Base-by-base conservation (phyloP, 257 asterid genomes). In the Solanum chilense region DNA sequence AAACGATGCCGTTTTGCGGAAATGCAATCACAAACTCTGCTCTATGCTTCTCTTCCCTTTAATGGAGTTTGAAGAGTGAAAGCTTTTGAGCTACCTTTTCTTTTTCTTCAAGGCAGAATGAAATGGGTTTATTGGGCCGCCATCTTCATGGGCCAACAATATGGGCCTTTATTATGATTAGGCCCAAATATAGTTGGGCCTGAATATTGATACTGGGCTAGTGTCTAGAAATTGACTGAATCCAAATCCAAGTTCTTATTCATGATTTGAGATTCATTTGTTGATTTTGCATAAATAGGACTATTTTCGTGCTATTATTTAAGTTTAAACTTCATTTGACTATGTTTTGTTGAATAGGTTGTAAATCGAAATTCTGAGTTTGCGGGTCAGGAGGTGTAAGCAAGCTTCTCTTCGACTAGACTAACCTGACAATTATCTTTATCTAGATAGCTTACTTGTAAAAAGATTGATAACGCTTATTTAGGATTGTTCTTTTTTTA, bases 81-180 rank as follows among this genome's bases (percentile, higher is more conserved):
- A 31, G 8, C 31, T 25, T 29, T 82, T 84, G 77, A 37, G 73
- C 85, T 77, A 27, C 80, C 25, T 92, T 47, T 91, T 91, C 96
- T 91, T 94, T 92, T 88, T 88, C 91, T 87, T 89, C 98, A 95
- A 93, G 98, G 80, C 95, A 92, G 44, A 80, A 44, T 49, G 44
- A 16, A n/a, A 23, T 44, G 39, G 13, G 29, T 8, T 69, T 45
- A 25, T 49, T 18, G 85, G 85, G 47, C 69, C 20, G 85, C 41
- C 29, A 49, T 49, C 7, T 5, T 81, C 4, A 31, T 49, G 68
- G 85, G 29, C 12, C 82, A 70, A 3, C 70, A 35, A 47, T 69
- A 13, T 86, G 37, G 75, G 76, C 42, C 41, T 41, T 31, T n/a
- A 14, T n/a, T 4, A 6, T 39, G 16, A 60, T 78, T 39, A 39